Base-by-base conservation (phyloP, 2,329 filamentous ascomycete species). In the Colletotrichum viniferum region DNA sequence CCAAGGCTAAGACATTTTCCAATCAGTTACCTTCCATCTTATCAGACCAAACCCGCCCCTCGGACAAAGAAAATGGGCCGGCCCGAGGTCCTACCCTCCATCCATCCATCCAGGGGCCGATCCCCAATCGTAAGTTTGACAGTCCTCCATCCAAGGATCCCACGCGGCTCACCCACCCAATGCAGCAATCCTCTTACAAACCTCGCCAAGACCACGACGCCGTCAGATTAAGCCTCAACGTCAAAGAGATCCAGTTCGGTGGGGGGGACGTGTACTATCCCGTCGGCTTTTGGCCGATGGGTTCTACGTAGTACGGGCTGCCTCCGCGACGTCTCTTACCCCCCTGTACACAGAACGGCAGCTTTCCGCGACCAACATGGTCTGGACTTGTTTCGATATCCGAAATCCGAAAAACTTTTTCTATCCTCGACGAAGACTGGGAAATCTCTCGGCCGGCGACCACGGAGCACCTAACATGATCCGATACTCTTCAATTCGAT, bases 61-160 rank as follows among this genome's bases (percentile, higher is more conserved):
- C 24, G 21, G 26, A 24, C 26, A 7, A 58, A 58, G 55, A 58
- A 58, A 58, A 58, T 58, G 55, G 55, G 26, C 55, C 55, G 55
- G 55, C 55, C 55, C 55, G 55, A 58, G 12, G 13, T 18, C 43
- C 43, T n/a, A 52, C 43, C 12, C n/a, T 52, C 16, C 3, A 4
- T 4, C 43, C 43, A 21, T 48, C n/a, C n/a, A 13, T 21, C 5
- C 43, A 48, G 43, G 10, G 24, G 21, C 12, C 55, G 55, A 58
- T 58, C 55, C 26, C 24, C 55, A 28, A 28, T 58, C 24, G 55
- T 58, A 58, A 58, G 55, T 58, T 58, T 28, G 55, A 16, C 55
- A 58, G 7, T 12, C 21, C 55, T 9, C 7, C 21, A 58, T 13
- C n/a, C 43, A 52, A 12, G n/a, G n/a, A 52, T 52, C 43, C 43